Evolutionary conservation across 176 grass and related monocot species (phyloP).

Genomic region (Carex kokanica): DNA sequence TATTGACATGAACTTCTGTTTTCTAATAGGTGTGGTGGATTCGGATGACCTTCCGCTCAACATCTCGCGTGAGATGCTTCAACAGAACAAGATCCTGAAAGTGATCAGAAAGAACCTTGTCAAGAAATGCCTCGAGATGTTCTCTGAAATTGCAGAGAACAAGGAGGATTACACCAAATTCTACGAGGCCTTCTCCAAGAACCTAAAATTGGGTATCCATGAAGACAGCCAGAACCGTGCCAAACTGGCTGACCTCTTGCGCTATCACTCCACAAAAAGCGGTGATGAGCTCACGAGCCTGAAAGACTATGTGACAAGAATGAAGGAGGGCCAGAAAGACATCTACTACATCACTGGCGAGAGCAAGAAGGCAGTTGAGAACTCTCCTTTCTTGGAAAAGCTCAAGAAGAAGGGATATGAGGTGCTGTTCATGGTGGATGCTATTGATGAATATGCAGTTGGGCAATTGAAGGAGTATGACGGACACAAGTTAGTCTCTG

Average conservation of each 20-base stretch:
- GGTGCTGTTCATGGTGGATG: slow-evolving; percentile 35
- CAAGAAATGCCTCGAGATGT: slow-evolving; percentile 44
- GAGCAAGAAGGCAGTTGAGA: slow-evolving; percentile 53
- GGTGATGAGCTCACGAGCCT: slow-evolving; percentile 48
- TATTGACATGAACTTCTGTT: too few species aligned
- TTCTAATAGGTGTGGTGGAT: slow-evolving; percentile 44
- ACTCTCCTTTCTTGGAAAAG: slow-evolving; percentile 51
- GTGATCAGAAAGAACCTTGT: slow-evolving; percentile 50
- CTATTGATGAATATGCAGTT: slow-evolving; percentile 44
- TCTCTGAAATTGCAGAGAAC: slow-evolving; percentile 43
- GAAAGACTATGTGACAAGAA: slow-evolving; percentile 50
- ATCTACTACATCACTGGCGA: slow-evolving; percentile 56
- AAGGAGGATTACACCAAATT: slow-evolving; percentile 45
- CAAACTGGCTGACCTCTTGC: slow-evolving; percentile 36
- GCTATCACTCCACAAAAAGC: slow-evolving; percentile 37
- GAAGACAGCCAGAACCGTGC: slow-evolving; percentile 36
- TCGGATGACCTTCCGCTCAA: slow-evolving; percentile 46
- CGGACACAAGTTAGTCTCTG: slow-evolving; percentile 38
- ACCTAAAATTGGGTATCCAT: slow-evolving; percentile 38
- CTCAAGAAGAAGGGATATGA: slow-evolving; percentile 41
- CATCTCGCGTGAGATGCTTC: slow-evolving; percentile 45
- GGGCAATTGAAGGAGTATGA: slow-evolving; percentile 47
- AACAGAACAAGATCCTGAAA: slow-evolving; percentile 54
- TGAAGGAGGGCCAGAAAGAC: slow-evolving; percentile 50
- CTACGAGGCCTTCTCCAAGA: slow-evolving; percentile 47